Conservation (phyloP, 2,329 filamentous ascomycete species). For the Ophiostoma montium region DNA sequence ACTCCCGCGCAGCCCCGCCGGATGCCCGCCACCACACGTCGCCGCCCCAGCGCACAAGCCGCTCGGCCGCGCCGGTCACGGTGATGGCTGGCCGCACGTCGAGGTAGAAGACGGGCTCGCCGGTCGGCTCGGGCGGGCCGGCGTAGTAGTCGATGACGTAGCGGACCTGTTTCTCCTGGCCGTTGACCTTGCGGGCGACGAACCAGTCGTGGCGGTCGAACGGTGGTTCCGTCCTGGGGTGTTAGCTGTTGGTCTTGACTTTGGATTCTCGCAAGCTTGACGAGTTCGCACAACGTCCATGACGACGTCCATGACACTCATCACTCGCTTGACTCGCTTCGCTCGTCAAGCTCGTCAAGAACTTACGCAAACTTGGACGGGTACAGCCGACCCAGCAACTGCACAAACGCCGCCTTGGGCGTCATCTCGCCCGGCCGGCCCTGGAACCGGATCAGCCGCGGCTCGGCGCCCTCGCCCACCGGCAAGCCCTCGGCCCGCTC, state of each 20-base stretch:
- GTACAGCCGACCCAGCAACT: slow-evolving; percentile 64
- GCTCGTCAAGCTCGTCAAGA: neutral
- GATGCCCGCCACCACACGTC: slow-evolving; percentile 89
- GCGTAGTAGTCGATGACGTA: slow-evolving; percentile 98
- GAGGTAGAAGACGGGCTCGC: slow-evolving; percentile 89
- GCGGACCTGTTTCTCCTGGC: slow-evolving; percentile 60
- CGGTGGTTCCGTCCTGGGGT: slow-evolving; percentile 56
- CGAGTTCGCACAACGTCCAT: too few relatives aligned
- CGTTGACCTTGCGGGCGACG: slow-evolving; percentile 57
- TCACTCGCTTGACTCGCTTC: too few relatives aligned
- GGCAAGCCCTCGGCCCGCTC: slow-evolving; percentile 24
- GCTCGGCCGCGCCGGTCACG: slow-evolving; percentile 65
- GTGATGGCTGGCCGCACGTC: slow-evolving; percentile 86
- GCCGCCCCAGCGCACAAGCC: slow-evolving; percentile 75
- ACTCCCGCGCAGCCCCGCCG: slow-evolving; percentile 50
- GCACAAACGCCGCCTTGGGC: slow-evolving; percentile 76
- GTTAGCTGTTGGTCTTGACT: neutral
- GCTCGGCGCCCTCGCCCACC: slow-evolving; percentile 21
- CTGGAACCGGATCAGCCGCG: slow-evolving; percentile 73
- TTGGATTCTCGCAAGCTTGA: too few relatives aligned
- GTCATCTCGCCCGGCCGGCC: slow-evolving; percentile 81
- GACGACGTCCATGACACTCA: too few relatives aligned
- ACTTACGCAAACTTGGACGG: slow-evolving; percentile 65
- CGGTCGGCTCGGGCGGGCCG: slow-evolving; percentile 64
- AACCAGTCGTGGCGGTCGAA: slow-evolving; percentile 99